Conservation (phyloP, 768 basidiomycete genomes). For the Coprinopsis strossmayeri region DNA sequence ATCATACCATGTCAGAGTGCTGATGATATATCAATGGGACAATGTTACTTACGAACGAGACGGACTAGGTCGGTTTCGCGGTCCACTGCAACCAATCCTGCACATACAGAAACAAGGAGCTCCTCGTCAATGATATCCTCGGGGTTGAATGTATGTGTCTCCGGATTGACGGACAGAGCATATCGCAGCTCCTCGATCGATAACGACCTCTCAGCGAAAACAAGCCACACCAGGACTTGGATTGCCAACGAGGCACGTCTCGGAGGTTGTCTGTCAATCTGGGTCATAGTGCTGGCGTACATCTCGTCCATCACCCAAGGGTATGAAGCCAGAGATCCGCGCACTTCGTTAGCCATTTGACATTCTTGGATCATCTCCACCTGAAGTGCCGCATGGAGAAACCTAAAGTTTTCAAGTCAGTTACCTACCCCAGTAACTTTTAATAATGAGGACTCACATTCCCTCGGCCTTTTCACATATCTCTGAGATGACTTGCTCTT, state of each 20-base stretch:
- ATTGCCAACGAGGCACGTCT: background rate
- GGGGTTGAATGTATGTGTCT: background rate
- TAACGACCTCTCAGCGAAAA: background rate
- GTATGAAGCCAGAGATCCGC: background rate
- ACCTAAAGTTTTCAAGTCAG: too few species aligned
- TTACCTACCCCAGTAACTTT: background rate
- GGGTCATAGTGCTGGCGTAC: background rate
- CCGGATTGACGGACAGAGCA: background rate
- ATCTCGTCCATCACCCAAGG: background rate
- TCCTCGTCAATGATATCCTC: background rate
- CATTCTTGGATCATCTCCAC: background rate
- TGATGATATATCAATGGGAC: too few species aligned
- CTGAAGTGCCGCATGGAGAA: background rate
- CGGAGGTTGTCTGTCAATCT: background rate
- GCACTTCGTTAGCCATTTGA: background rate
- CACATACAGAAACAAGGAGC: background rate
- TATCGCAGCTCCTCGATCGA: background rate
- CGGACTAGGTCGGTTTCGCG: background rate
- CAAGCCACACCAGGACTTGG: background rate
- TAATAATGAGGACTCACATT: background rate
- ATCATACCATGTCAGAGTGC: too few species aligned
- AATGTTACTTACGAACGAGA: background rate
- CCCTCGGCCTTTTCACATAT: background rate
- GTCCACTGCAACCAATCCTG: background rate
- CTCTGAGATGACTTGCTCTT: background rate